Evolutionary conservation across 1,284 basidiomycete species (phyloP).

Genomic region (Tranzscheliella williamsii): DNA sequence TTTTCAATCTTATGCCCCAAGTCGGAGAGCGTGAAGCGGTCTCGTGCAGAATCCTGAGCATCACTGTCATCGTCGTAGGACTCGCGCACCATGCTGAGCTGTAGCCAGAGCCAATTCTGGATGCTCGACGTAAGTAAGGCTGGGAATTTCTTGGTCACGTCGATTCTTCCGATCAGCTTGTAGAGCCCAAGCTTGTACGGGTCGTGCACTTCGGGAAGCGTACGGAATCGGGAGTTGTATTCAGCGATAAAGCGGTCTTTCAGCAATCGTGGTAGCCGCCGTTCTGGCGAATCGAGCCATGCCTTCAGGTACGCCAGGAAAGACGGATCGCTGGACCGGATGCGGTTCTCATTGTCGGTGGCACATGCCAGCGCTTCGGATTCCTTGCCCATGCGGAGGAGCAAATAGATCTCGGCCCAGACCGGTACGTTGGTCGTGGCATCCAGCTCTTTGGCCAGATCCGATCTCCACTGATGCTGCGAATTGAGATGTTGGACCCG

Average conservation of each 20-base stretch:
- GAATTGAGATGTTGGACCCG: conserved; percentile 50
- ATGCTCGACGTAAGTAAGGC: conserved; percentile 84
- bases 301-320: conserved; percentile 83
- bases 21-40: conserved; percentile 73
- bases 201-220: conserved; percentile 66
- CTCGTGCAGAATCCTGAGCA: conserved; percentile 53
- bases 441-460: conserved; percentile 50
- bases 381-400: conserved; percentile 81
- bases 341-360: conserved; percentile 71
- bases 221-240: conserved; percentile 82
- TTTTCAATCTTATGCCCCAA: conserved; percentile 77
- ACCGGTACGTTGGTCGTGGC: conserved; percentile 66
- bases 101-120: conserved; percentile 99
- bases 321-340: conserved; percentile 78
- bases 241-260: conserved; percentile 82
- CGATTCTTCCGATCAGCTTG: conserved; percentile 91
- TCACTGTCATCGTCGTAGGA: conserved; percentile 41
- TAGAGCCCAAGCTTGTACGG: conserved; percentile 95
- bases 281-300: conserved; percentile 71
- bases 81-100: conserved; percentile 74
- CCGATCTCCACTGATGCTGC: conserved; percentile 50
- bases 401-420: conserved; percentile 90
- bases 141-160: conserved; percentile 78
- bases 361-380: conserved; percentile 76
- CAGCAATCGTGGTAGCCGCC: conserved; percentile 34